A percentile compares a stretch with the other conserved stretches of the same genome.
phyloP scores from a whole-genome alignment of 2,329 filamentous ascomycete genomes.

The Trichothecium sympodiale region DNA sequence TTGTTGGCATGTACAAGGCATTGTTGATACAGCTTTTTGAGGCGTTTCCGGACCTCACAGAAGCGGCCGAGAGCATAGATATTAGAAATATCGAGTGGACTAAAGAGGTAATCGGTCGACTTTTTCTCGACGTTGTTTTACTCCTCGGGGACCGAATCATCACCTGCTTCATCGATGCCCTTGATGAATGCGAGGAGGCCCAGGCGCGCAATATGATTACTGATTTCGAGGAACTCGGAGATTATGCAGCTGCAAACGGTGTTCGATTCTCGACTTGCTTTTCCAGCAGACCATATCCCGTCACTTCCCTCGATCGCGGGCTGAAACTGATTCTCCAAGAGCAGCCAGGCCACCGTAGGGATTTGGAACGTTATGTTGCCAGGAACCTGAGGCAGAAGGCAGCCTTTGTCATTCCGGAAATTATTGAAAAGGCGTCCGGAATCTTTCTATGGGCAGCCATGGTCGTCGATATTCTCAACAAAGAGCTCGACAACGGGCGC shows the following conservation, averaged over 20 bases:
- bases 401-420: too few species aligned
- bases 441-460: slow-evolving; percentile 12
- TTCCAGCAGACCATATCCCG: slow-evolving; percentile 33
- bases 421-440: slow-evolving; percentile 24
- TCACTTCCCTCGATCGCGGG: slow-evolving; percentile 19
- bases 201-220: slow-evolving; percentile 21
- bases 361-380: slow-evolving; percentile 12
- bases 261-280: slow-evolving; percentile 23
- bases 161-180: slow-evolving; percentile 9
- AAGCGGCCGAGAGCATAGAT: too few species aligned
- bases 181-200: slow-evolving; percentile 6
- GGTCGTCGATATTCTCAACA: slow-evolving; percentile 1
- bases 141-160: slow-evolving; percentile 1
- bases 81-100: too few species aligned
- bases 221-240: slow-evolving; percentile 26
- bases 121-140: slow-evolving; percentile 1
- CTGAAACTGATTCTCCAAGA: slow-evolving; percentile 13
- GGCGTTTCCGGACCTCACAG: slow-evolving; percentile 19
- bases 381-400: too few species aligned
- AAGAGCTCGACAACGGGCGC: background rate
- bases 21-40: slow-evolving; percentile 33
- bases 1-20: slow-evolving; percentile 36
- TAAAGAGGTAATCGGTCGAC: too few species aligned
- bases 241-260: slow-evolving; percentile 10
- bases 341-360: slow-evolving; percentile 12